A percentile compares a stretch with the other conserved stretches of the same genome.
phyloP scores from a whole-genome alignment of 495 filamentous ascomycete species.

The Neurospora sp. region DNA sequence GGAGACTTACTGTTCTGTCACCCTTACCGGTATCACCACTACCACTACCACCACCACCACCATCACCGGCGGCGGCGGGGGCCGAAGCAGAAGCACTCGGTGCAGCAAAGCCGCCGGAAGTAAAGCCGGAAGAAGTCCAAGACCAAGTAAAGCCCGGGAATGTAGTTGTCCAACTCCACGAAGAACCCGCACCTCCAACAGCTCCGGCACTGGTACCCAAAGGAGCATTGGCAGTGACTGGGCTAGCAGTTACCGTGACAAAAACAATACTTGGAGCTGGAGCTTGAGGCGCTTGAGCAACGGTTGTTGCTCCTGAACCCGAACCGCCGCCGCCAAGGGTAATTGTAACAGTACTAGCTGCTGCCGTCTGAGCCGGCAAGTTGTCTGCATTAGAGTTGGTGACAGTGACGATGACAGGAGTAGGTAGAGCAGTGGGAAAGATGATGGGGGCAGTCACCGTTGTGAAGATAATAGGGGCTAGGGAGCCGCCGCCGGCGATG shows the following conservation, averaged over 20 bases:
- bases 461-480: not conserved
- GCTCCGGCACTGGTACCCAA: not conserved
- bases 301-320: not conserved
- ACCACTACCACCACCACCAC: not conserved
- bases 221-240: not conserved
- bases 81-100: not conserved
- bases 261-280: not conserved
- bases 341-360: not conserved
- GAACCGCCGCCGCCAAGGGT: not conserved
- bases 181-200: not conserved
- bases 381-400: not conserved
- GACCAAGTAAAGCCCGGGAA: not conserved
- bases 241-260: not conserved
- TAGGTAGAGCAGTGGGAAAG: not conserved
- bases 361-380: not conserved
- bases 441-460: not conserved
- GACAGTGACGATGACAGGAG: not conserved
- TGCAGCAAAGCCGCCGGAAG: not conserved
- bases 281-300: not conserved
- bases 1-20: not conserved
- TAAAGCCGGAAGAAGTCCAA: not conserved
- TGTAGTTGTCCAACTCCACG: not conserved
- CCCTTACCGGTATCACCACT: not conserved
- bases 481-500: not conserved
- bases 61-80: not conserved